Conservation (phyloP, 2,329 filamentous ascomycete genomes). For the Mariannaea elegans region DNA sequence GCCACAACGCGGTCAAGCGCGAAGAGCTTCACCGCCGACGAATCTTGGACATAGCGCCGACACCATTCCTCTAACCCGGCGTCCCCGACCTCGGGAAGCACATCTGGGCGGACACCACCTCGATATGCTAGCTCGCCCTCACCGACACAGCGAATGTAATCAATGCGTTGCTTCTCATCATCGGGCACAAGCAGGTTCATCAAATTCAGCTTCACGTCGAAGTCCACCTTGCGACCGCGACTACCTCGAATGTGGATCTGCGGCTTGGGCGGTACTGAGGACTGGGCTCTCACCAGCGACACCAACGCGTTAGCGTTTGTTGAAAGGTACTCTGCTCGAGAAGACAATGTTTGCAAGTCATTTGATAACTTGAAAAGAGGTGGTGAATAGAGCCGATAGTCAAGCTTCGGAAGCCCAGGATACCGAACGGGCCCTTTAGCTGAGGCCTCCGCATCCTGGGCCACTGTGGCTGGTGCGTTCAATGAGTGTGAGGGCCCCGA, state of each 20-base stretch:
- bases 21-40: constrained; percentile 57
- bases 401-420: constrained; percentile 57
- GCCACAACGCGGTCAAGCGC: constrained; percentile 60
- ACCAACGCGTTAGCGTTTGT: constrained; percentile 55
- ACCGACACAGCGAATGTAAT: constrained; percentile 63
- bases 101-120: constrained; percentile 53
- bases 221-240: constrained; percentile 56
- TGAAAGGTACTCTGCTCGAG: constrained; percentile 59
- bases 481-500: constrained; percentile 31
- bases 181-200: constrained; percentile 62
- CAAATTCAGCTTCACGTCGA: constrained; percentile 63
- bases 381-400: constrained; percentile 63
- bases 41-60: constrained; percentile 56
- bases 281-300: constrained; percentile 57
- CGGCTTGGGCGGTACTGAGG: constrained; percentile 64
- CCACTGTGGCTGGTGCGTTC: neutral
- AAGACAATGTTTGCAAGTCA: constrained; percentile 58
- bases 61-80: constrained; percentile 60
- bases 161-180: constrained; percentile 54
- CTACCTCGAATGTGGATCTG: constrained; percentile 60
- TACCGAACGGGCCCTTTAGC: constrained; percentile 46
- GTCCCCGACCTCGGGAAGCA: constrained; percentile 54
- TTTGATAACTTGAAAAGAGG: constrained; percentile 60
- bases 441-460: neutral
- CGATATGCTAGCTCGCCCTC: constrained; percentile 60